phyloP scores from a whole-genome alignment of 2,329 filamentous ascomycete genomes.

The Pezicula carpinea region DNA sequence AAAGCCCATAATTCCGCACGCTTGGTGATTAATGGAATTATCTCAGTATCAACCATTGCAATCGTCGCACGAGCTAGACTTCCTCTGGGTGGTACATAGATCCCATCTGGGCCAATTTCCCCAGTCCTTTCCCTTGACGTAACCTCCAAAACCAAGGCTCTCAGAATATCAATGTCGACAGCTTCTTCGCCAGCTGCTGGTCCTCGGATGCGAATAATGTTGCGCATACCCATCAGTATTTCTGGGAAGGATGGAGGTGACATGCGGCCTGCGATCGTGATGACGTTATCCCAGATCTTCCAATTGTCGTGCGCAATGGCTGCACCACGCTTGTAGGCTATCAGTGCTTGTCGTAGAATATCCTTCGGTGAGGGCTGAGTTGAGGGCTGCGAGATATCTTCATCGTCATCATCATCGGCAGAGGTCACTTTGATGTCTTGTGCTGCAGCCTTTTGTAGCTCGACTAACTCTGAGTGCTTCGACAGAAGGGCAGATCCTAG shows the following conservation, averaged over 20 bases:
- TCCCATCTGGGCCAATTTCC: conserved; percentile 13
- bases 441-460: conserved; percentile 31
- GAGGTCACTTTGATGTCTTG: conserved; percentile 20
- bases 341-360: conserved; percentile 68
- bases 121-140: conserved; percentile 40
- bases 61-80: conserved; percentile 59
- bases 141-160: conserved; percentile 67
- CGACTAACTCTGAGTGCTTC: conserved; percentile 49
- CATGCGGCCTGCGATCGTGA: conserved; percentile 78
- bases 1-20: conserved; percentile 74
- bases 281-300: conserved; percentile 95
- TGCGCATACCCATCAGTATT: conserved; percentile 68
- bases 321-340: conserved; percentile 83
- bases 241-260: conserved; percentile 71
- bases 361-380: conserved; percentile 25
- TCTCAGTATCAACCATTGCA: conserved; percentile 65
- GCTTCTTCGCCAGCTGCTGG: conserved; percentile 66
- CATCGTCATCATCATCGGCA: conserved; percentile 26
- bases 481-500: conserved; percentile 78
- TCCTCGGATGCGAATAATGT: conserved; percentile 70
- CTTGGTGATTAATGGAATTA: conserved; percentile 80
- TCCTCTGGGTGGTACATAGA: conserved; percentile 47
- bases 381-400: conserved; percentile 14
- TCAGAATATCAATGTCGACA: conserved; percentile 70
- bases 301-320: conserved; percentile 79